These are phyloP conservation scores for Porpolomopsis calyptriformis DNA, from an alignment of 768 basidiomycete genomes.

Conservation along the genomic window DNA sequence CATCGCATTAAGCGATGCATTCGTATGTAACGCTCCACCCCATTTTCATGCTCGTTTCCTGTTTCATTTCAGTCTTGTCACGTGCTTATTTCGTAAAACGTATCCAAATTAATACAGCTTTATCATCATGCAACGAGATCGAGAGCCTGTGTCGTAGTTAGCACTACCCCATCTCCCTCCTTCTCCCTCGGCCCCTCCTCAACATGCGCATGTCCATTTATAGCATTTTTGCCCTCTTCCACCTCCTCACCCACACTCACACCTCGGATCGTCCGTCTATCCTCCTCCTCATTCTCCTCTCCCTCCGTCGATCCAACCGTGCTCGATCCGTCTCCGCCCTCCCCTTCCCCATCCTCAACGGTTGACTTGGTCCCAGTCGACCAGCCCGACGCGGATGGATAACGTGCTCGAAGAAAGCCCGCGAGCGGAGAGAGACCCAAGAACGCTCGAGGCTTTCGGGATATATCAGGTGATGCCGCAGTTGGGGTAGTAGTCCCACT, in stretches of 20 bases:
- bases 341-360: conserved; percentile 10
- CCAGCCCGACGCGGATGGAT: conserved; percentile 36
- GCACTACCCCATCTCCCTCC: background rate
- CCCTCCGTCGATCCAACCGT: background rate
- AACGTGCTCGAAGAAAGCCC: conserved; percentile 31
- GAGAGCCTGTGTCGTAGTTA: background rate
- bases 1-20: no score
- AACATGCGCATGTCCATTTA: background rate
- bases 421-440: conserved; percentile 19
- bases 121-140: no score
- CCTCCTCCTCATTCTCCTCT: conserved; percentile 27
- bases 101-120: no score
- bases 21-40: no score
- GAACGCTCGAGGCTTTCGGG: conserved; percentile 35
- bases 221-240: background rate
- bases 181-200: background rate
- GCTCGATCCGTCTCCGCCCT: background rate
- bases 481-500: conserved; percentile 56
- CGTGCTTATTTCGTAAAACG: no score
- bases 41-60: no score
- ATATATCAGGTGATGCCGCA: conserved; percentile 25
- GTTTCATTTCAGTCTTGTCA: no score
- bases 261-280: conserved; percentile 35
- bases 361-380: conserved; percentile 7
- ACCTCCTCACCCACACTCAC: conserved; percentile 22